These are phyloP conservation scores for Arthroderma sp. DNA, from an alignment of 2,329 filamentous ascomycete species.

Conservation along the genomic window DNA sequence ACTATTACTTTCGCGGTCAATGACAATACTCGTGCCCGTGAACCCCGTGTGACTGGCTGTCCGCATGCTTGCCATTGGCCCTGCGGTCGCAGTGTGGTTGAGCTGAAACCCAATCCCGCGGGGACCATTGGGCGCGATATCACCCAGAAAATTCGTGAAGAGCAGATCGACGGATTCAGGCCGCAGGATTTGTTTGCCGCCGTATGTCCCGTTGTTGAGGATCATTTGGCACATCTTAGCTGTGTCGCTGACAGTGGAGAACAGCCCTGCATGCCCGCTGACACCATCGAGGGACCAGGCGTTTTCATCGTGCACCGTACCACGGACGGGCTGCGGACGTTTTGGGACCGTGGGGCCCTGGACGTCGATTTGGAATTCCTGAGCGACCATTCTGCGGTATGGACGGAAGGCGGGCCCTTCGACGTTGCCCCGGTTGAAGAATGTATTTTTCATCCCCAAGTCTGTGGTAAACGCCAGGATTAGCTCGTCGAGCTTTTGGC, in stretches of 20 bases:
- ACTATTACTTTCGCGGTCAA: slow-evolving; percentile 14
- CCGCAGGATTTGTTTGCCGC: slow-evolving; percentile 16
- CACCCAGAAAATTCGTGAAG: slow-evolving; percentile 21
- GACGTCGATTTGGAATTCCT: slow-evolving; percentile 23
- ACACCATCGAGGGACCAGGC: slow-evolving; percentile 23
- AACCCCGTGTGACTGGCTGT: slow-evolving; percentile 18
- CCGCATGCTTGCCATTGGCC: slow-evolving; percentile 16
- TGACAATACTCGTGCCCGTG: slow-evolving; percentile 17
- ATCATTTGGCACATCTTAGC: slow-evolving; percentile 26
- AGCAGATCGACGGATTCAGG: slow-evolving; percentile 19
- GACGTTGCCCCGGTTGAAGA: slow-evolving; percentile 23
- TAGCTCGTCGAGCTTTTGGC: slow-evolving; percentile 15
- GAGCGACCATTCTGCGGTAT: slow-evolving; percentile 18
- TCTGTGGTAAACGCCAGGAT: slow-evolving; percentile 15
- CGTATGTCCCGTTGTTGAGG: slow-evolving; percentile 26
- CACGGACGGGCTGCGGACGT: slow-evolving; percentile 26
- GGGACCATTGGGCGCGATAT: slow-evolving; percentile 15
- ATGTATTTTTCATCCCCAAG: slow-evolving; percentile 21
- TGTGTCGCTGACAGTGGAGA: slow-evolving; percentile 21
- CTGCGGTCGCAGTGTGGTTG: slow-evolving; percentile 21
- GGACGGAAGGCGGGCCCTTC: slow-evolving; percentile 13
- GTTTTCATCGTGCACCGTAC: slow-evolving; percentile 28
- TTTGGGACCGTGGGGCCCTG: slow-evolving; percentile 18
- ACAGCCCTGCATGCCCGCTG: slow-evolving; percentile 25
- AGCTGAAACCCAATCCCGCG: slow-evolving; percentile 22